These are phyloP conservation scores for Monosporozyma yasuniensis DNA, from an alignment of 805 yeast genomes.

Conservation along the genomic window DNA sequence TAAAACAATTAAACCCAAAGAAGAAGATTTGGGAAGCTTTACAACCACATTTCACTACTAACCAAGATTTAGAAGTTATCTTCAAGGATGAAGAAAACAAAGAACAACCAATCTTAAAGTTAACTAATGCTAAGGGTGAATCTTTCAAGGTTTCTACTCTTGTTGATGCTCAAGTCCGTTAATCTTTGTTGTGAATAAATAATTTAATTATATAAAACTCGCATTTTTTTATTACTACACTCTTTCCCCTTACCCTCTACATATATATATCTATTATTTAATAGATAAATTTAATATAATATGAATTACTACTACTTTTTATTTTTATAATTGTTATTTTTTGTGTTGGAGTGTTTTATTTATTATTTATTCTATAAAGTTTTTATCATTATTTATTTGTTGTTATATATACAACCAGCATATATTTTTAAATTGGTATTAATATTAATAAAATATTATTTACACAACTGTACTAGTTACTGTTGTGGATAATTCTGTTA, in stretches of 20 bases:
- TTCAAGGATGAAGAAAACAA: conserved; percentile 59
- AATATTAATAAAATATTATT: neutral
- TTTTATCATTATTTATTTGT: too few species aligned
- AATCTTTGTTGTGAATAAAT: conserved; percentile 13
- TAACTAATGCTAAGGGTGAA: conserved; percentile 76
- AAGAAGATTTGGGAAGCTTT: conserved; percentile 95
- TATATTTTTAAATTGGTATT: too few species aligned
- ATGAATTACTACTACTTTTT: neutral
- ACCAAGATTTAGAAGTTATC: conserved; percentile 63
- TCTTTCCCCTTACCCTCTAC: too few species aligned
- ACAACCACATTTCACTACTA: conserved; percentile 86
- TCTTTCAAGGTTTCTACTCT: conserved; percentile 64
- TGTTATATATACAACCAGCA: too few species aligned
- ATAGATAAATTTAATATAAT: neutral
- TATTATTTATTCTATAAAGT: too few species aligned
- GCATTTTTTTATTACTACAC: neutral
- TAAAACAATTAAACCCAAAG: conserved; percentile 90
- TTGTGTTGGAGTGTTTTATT: too few species aligned
- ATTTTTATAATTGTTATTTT: too few species aligned
- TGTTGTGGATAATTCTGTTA: neutral
- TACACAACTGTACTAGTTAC: too few species aligned
- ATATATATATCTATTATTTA: neutral
- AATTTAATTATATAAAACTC: neutral
- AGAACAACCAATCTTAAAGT: conserved; percentile 57
- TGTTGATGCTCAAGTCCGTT: conserved; percentile 73